A percentile compares a stretch with the other conserved stretches of the same genome.
phyloP scores from a whole-genome alignment of 495 filamentous ascomycete genomes.

The Xylaria venustula region DNA sequence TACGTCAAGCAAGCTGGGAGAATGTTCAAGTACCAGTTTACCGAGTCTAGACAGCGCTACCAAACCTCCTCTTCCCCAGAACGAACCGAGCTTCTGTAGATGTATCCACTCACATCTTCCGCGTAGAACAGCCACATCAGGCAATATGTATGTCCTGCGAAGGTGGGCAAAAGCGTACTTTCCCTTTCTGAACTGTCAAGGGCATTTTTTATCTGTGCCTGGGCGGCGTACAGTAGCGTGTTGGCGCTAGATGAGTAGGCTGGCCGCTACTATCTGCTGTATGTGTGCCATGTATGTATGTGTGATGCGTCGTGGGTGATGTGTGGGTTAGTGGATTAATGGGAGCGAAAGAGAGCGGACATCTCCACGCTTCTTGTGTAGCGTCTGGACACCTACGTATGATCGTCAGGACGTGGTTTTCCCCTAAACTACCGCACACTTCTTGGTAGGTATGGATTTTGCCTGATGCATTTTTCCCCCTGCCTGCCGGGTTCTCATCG shows the following conservation, averaged over 20 bases:
- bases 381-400: too few relatives aligned
- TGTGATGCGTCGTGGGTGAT: not conserved
- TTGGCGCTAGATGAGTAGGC: conserved; percentile 5
- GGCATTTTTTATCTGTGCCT: not conserved
- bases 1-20: not conserved
- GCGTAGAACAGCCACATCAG: conserved; percentile 7
- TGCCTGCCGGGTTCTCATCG: not conserved
- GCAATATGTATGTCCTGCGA: too few relatives aligned
- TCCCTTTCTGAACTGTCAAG: not conserved
- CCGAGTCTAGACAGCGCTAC: too few relatives aligned
- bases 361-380: not conserved
- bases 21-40: too few relatives aligned
- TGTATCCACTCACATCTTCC: not conserved
- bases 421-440: too few relatives aligned
- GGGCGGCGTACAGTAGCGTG: too few relatives aligned
- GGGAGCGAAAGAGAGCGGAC: too few relatives aligned
- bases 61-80: not conserved
- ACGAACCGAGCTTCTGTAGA: too few relatives aligned
- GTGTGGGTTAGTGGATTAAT: not conserved
- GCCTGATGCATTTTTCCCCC: not conserved
- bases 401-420: too few relatives aligned
- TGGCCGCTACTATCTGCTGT: not conserved
- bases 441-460: not conserved
- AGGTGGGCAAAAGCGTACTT: not conserved
- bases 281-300: not conserved